Conservation (phyloP, 1,139 yeast species). For the Kluyveromyces sp. region DNA sequence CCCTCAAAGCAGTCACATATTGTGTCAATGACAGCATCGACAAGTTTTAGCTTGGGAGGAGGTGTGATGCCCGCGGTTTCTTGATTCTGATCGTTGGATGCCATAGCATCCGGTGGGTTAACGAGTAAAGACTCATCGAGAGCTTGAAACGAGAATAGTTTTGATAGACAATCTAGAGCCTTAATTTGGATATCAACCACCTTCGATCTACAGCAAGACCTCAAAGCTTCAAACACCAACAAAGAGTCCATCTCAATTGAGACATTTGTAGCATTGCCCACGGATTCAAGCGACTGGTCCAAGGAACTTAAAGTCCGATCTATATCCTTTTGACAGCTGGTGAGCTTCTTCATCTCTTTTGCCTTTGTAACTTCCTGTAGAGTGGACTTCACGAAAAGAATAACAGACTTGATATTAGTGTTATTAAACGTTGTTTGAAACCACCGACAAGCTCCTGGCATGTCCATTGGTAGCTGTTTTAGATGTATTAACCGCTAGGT, state of each 20-base stretch:
- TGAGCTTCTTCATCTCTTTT: conserved; percentile 26
- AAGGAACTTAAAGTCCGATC: conserved; percentile 22
- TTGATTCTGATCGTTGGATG: conserved; percentile 27
- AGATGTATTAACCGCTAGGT: background rate
- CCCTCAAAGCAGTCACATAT: conserved; percentile 84
- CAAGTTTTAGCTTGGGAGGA: conserved; percentile 49
- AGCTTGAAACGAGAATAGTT: conserved; percentile 55
- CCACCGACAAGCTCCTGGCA: conserved; percentile 13
- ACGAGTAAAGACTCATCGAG: conserved; percentile 44
- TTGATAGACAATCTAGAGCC: conserved; percentile 60
- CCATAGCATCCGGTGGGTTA: conserved; percentile 34
- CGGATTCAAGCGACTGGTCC: conserved; percentile 16
- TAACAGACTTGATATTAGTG: conserved; percentile 23
- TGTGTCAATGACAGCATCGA: conserved; percentile 80
- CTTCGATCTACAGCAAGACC: conserved; percentile 49
- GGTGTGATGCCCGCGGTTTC: conserved; percentile 38
- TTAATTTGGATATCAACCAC: conserved; percentile 45
- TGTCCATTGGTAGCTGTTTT: conserved; percentile 5
- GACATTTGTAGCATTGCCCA: conserved; percentile 14
- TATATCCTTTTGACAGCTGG: conserved; percentile 21
- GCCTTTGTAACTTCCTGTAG: conserved; percentile 22
- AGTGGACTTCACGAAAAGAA: conserved; percentile 23
- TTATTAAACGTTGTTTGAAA: conserved; percentile 10
- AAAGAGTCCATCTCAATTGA: conserved; percentile 36
- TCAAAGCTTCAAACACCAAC: conserved; percentile 52